phyloP scores from a whole-genome alignment of 1,284 basidiomycete genomes.

The Stygiomarasmius scandens region DNA sequence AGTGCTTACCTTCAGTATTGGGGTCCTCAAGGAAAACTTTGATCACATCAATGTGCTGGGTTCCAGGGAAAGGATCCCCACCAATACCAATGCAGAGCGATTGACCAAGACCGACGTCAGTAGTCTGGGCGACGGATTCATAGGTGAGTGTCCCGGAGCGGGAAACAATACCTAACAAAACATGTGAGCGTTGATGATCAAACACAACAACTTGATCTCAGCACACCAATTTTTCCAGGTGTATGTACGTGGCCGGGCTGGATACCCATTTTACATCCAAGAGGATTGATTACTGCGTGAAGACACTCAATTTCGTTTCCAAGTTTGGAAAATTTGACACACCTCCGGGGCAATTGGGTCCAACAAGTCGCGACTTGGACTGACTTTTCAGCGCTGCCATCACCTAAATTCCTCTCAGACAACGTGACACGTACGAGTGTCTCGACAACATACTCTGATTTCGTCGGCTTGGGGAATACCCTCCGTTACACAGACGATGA shows the following conservation, averaged over 20 bases:
- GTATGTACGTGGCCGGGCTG: conserved; percentile 98
- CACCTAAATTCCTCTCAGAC: conserved; percentile 55
- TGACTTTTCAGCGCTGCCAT: conserved; percentile 94
- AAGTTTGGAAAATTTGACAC: conserved; percentile 11
- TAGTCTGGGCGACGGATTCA: conserved; percentile 94
- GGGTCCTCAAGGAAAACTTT: conserved; percentile 96
- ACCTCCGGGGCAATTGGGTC: conserved; percentile 95
- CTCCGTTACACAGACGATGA: conserved; percentile 97
- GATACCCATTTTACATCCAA: conserved; percentile 99
- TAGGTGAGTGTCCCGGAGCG: conserved; percentile 95
- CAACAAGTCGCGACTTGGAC: conserved; percentile 92
- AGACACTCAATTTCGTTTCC: not conserved
- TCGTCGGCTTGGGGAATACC: conserved; percentile 97
- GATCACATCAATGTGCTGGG: conserved; percentile 93
- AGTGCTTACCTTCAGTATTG: conserved; percentile 76
- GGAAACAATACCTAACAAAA: conserved; percentile 84
- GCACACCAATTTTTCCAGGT: conserved; percentile 88
- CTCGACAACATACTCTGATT: conserved; percentile 66
- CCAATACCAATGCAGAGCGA: conserved; percentile 97
- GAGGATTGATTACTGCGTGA: conserved; percentile 82
- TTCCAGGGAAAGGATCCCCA: conserved; percentile 98
- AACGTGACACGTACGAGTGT: not conserved
- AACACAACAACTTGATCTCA: not conserved
- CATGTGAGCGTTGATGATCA: conserved; percentile 15
- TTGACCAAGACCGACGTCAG: conserved; percentile 94